Percentiles rank a stretch among this genome's conserved stretches.
These are phyloP conservation scores for Pseudocercospora vitis DNA, from an alignment of 2,329 filamentous ascomycete genomes.

Conservation along the genomic window DNA sequence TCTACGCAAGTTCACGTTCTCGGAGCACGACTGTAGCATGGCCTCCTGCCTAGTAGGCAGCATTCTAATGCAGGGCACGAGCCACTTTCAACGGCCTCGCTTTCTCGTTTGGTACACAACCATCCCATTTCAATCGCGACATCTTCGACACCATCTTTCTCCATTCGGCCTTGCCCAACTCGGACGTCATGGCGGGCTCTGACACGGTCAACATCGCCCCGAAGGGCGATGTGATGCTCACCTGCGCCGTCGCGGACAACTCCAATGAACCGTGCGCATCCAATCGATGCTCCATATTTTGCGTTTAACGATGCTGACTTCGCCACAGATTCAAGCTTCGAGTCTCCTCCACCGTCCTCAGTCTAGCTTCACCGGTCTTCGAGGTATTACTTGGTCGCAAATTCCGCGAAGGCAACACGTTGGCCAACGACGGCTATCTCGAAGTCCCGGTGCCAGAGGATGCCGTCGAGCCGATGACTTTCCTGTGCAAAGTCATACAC, in stretches of 20 bases:
- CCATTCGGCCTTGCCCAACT: no score
- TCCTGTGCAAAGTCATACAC: conserved; percentile 14
- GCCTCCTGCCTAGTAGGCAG: no score
- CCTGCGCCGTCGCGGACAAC: background rate
- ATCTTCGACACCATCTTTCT: no score
- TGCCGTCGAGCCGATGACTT: conserved; percentile 5
- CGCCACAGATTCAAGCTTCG: background rate
- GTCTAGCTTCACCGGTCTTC: conserved; percentile 18
- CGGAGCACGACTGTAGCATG: no score
- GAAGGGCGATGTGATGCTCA: conserved; percentile 35
- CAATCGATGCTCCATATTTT: background rate
- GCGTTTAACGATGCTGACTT: background rate
- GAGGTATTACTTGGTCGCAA: conserved; percentile 14
- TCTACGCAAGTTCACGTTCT: no score
- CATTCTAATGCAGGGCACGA: no score
- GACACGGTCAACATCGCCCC: conserved; percentile 35
- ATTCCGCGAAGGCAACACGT: conserved; percentile 15
- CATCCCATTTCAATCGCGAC: no score
- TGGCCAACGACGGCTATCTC: background rate
- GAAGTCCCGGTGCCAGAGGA: conserved; percentile 16
- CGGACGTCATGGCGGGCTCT: background rate
- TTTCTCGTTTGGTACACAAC: no score
- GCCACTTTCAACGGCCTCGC: no score
- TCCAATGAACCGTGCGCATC: background rate
- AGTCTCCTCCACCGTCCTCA: conserved; percentile 12